These are phyloP conservation scores for Chaetomiaceae sp. DNA, from an alignment of 2,329 filamentous ascomycete species.

Conservation along the genomic window DNA sequence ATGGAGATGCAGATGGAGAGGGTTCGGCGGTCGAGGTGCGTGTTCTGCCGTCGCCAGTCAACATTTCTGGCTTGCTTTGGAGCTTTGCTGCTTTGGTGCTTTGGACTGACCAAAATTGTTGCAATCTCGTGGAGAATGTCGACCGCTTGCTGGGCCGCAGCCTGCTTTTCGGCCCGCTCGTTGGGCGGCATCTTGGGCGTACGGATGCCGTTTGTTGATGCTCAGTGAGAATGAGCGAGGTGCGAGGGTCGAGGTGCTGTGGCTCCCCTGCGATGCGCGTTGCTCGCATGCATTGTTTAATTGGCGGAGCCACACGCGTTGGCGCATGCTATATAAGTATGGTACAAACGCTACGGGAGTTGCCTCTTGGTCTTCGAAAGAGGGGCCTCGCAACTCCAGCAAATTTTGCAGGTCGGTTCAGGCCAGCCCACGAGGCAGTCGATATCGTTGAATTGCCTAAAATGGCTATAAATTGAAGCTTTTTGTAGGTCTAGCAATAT, in stretches of 20 bases:
- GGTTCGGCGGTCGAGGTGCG: constrained; percentile 82
- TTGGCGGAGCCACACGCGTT: too few species aligned
- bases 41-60: constrained; percentile 60
- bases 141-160: constrained; percentile 75
- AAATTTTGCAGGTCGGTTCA: too few species aligned
- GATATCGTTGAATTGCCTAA: too few species aligned
- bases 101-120: constrained; percentile 69
- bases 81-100: not conserved
- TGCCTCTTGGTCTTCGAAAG: too few species aligned
- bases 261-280: constrained; percentile 12
- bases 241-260: constrained; percentile 36
- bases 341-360: too few species aligned
- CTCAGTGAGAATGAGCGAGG: not conserved
- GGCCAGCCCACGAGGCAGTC: too few species aligned
- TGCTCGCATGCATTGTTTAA: too few species aligned
- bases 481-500: too few species aligned
- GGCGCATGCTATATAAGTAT: too few species aligned
- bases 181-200: constrained; percentile 35
- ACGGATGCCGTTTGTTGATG: not conserved
- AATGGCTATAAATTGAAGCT: too few species aligned
- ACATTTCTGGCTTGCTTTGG: not conserved
- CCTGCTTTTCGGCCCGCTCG: constrained; percentile 62
- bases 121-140: constrained; percentile 82
- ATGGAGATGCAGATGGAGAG: constrained; percentile 93
- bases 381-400: too few species aligned